Evolutionary conservation across 225 moss, liverwort and hornwort genomes (phyloP).

Genomic region (Anthoceros angustus): DNA sequence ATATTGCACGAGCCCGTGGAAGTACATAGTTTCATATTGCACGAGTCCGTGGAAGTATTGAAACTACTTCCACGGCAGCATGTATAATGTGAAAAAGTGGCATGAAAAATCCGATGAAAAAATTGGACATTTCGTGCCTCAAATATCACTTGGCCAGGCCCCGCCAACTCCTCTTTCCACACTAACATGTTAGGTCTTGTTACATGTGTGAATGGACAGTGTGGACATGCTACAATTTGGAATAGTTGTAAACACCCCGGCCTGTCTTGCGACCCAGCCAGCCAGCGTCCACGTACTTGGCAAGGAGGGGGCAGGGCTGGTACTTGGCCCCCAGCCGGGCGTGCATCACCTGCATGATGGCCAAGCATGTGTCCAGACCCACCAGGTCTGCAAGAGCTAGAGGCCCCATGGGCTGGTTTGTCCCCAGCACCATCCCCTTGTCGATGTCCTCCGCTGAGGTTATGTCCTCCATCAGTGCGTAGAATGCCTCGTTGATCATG

Average conservation of each 20-base stretch:
- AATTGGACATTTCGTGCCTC: too few relatives aligned
- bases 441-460: constrained; percentile 49
- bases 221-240: background rate
- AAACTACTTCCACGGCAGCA: too few relatives aligned
- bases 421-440: constrained; percentile 55
- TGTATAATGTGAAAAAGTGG: too few relatives aligned
- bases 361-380: background rate
- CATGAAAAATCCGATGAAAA: too few relatives aligned
- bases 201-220: too few relatives aligned
- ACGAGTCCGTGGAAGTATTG: too few relatives aligned
- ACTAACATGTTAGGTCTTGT: too few relatives aligned
- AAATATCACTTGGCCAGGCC: too few relatives aligned
- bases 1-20: too few relatives aligned
- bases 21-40: too few relatives aligned
- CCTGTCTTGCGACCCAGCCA: constrained; percentile 30
- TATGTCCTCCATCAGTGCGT: constrained; percentile 53
- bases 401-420: constrained; percentile 85
- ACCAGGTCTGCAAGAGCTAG: constrained; percentile 15
- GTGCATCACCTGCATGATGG: background rate
- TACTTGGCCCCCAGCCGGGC: background rate
- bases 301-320: background rate
- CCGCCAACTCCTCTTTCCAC: too few relatives aligned
- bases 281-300: background rate
- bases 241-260: constrained; percentile 54
- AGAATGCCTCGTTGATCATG: constrained; percentile 87